Evolutionary conservation across 768 basidiomycete genomes (phyloP), one percentile per base, ranked within the genome.

Genomic region (Candolleomyces aberdarensis): DNA sequence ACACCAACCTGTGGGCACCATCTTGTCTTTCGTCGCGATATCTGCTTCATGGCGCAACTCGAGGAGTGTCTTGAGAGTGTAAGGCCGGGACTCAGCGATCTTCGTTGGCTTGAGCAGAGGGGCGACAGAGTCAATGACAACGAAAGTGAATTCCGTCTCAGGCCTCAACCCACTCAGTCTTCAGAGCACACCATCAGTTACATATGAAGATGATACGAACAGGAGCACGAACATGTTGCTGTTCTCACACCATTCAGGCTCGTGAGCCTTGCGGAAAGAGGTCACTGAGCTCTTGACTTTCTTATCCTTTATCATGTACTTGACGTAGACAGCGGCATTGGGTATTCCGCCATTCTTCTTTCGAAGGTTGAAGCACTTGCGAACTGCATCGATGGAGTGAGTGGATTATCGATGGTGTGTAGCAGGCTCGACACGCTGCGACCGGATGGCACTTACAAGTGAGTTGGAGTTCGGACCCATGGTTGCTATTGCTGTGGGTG

Each of bases 231-330:
- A 47, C 54, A 46, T 15, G 19, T 56, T 47, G 59, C 41, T 60
- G 40, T 60, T 60, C 31, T 56, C 59, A 41, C 29, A 31, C 53
- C 59, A 60, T 8, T 55, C 32, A 14, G 59, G 59, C 13, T 60
- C 31, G 17, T 32, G 17, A 22, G 22, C 17, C 40, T 56, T 60
- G 19, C 29, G 14, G 7, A 43, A 29, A 10, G 19, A 19, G 19
- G 59, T 60, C 41, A 19, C 5, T n/a, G 11, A 19, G 10, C 51
- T 50, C 52, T 60, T 53, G 40, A n/a, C 52, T 32, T 32, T 56
- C 53, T 60, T 55, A 19, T 48, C 54, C 26, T 56, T 54, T 7
- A 41, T 39, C 15, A 20, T 40, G 22, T 60, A 60, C 31, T 46
- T 13, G 8, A 53, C 59, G 36, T 55, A 56, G 15, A 56, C 53